Percentiles rank a stretch among this genome's conserved stretches.
Conservation (phyloP, 1,139 yeast species). For the Debaryomyces psychrophilus region DNA sequence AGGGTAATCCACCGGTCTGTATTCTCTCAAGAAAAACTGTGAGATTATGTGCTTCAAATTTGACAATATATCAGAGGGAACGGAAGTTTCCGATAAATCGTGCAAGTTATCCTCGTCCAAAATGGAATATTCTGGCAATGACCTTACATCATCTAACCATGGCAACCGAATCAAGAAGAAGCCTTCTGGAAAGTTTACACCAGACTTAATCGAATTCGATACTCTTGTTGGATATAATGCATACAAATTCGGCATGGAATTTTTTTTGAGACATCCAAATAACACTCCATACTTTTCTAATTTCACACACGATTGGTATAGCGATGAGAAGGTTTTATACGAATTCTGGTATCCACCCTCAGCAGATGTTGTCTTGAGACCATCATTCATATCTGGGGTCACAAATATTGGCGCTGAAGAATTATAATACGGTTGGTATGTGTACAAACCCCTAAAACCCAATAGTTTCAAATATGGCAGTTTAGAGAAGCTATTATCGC, state of each 20-base stretch:
- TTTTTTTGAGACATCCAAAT: constrained; percentile 66
- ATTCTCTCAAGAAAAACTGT: constrained; percentile 29
- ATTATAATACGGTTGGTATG: constrained; percentile 55
- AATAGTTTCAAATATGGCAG: constrained; percentile 56
- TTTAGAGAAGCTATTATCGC: constrained; percentile 23
- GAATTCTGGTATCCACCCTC: constrained; percentile 59
- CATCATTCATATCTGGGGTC: constrained; percentile 44
- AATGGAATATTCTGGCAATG: constrained; percentile 39
- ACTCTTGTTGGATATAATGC: constrained; percentile 60
- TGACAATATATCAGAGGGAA: constrained; percentile 19
- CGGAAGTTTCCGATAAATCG: constrained; percentile 11
- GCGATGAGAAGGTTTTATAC: constrained; percentile 62
- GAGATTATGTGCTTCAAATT: constrained; percentile 22
- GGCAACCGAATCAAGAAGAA: constrained; percentile 64
- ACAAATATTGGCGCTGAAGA: constrained; percentile 62
- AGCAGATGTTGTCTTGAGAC: constrained; percentile 26
- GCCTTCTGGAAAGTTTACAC: constrained; percentile 56
- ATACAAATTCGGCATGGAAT: constrained; percentile 60
- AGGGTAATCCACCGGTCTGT: constrained; percentile 59
- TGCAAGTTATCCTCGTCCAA: constrained; percentile 14
- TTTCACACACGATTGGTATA: constrained; percentile 62
- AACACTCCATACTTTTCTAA: constrained; percentile 63
- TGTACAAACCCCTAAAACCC: constrained; percentile 59
- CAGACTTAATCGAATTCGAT: constrained; percentile 23
- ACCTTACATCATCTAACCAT: constrained; percentile 63